Conservation (phyloP, 257 asterid species). For the Orobanche coerulescens region DNA sequence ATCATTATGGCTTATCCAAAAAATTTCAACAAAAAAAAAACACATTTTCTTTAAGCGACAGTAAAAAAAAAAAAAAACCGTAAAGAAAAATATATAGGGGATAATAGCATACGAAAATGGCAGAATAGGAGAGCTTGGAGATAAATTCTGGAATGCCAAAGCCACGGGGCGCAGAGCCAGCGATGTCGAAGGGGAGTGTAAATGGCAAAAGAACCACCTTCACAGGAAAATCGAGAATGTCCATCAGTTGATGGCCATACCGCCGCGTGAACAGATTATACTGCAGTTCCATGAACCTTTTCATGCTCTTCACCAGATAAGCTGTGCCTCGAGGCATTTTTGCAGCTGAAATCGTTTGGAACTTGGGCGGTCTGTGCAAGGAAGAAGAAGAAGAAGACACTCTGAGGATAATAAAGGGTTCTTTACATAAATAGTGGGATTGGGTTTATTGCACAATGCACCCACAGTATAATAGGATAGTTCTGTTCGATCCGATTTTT, state of each 20-base stretch:
- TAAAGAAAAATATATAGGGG: not conserved
- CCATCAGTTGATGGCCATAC: slow-evolving; percentile 61
- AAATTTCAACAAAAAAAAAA: no score
- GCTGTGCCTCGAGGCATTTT: slow-evolving; percentile 49
- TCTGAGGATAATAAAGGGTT: slow-evolving; percentile 7
- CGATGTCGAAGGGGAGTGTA: slow-evolving; percentile 79
- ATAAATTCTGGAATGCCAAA: slow-evolving; percentile 87
- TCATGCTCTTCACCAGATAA: slow-evolving; percentile 32
- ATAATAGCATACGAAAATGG: slow-evolving; percentile 57
- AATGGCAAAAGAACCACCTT: slow-evolving; percentile 72
- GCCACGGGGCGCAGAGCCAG: slow-evolving; percentile 99
- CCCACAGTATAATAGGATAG: no score
- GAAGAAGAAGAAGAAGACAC: not conserved
- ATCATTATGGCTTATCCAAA: not conserved
- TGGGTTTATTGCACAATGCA: not conserved
- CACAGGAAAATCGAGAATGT: slow-evolving; percentile 68
- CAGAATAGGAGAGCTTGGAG: slow-evolving; percentile 78
- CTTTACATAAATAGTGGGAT: slow-evolving; percentile 7
- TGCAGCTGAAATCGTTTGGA: not conserved
- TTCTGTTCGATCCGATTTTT: no score
- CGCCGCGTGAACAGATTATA: slow-evolving; percentile 47
- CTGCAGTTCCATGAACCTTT: slow-evolving; percentile 42
- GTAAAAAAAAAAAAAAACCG: not conserved
- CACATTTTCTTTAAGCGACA: not conserved
- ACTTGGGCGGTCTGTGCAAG: slow-evolving; percentile 1